Conservation (phyloP, 2,329 filamentous ascomycete genomes). For the Hortaea werneckii region DNA sequence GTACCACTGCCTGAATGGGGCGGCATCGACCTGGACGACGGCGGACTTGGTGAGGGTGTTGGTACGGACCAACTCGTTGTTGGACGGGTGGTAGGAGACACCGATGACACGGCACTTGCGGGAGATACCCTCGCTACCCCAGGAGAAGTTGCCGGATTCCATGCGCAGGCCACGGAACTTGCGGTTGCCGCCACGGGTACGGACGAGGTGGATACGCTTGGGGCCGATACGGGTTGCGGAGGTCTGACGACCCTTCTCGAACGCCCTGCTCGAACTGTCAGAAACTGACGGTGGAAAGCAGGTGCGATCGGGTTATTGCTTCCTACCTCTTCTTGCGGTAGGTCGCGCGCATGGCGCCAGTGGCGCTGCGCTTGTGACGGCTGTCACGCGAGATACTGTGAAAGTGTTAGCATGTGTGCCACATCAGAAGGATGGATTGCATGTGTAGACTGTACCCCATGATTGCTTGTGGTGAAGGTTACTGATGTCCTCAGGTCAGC, state of each 20-base stretch:
- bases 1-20: slow-evolving; percentile 99
- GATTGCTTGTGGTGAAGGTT: slow-evolving; percentile 39
- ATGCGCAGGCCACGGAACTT: slow-evolving; percentile 99
- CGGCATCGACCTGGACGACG: slow-evolving; percentile 97
- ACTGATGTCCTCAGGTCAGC: slow-evolving; percentile 11
- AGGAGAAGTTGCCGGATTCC: slow-evolving; percentile 98
- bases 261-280: slow-evolving; percentile 75
- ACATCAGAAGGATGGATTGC: slow-evolving; percentile 2
- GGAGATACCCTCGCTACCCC: slow-evolving; percentile 94
- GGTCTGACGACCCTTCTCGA: slow-evolving; percentile 99
- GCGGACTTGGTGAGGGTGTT: slow-evolving; percentile 99
- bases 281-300: slow-evolving; percentile 52
- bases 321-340: slow-evolving; percentile 51
- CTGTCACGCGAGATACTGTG: slow-evolving; percentile 96
- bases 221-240: slow-evolving; percentile 98
- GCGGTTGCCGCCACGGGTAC: slow-evolving; percentile 96
- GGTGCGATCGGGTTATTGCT: slow-evolving; percentile 45
- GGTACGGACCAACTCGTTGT: slow-evolving; percentile 99
- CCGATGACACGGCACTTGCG: slow-evolving; percentile 99
- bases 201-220: slow-evolving; percentile 94
- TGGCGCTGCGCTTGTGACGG: slow-evolving; percentile 98
- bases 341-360: slow-evolving; percentile 75
- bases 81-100: slow-evolving; percentile 98
- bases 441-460: slow-evolving; percentile 38
- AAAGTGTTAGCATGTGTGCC: slow-evolving; percentile 26